A percentile compares a stretch with the other conserved stretches of the same genome.
These are phyloP conservation scores for Alopecurus myosuroides DNA, from an alignment of 176 grass and related monocot species.

Conservation along the genomic window DNA sequence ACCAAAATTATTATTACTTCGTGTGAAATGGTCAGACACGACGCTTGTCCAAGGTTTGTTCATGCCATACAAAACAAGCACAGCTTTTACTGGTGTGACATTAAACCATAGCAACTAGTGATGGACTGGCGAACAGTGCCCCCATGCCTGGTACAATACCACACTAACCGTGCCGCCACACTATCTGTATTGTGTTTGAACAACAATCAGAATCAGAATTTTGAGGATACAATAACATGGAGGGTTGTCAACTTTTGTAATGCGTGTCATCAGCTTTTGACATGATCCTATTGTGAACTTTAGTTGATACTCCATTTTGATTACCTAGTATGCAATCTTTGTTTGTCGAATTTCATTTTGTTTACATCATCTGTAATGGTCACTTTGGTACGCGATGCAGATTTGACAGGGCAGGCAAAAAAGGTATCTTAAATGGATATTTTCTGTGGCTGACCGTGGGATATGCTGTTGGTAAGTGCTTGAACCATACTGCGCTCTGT, in stretches of 20 bases:
- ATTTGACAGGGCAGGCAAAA: conserved; percentile 82
- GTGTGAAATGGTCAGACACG: background rate
- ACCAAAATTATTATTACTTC: background rate
- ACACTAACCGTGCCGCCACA: background rate
- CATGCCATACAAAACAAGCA: background rate
- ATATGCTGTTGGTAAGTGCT: conserved; percentile 75
- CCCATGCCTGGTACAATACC: background rate
- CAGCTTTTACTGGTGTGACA: background rate
- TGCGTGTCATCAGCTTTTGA: too few species aligned
- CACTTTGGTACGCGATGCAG: conserved; percentile 26
- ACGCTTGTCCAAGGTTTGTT: background rate
- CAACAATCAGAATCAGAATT: too few species aligned
- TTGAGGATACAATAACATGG: too few species aligned
- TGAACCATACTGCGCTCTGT: background rate
- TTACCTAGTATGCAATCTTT: background rate
- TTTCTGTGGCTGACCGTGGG: conserved; percentile 87
- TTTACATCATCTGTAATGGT: background rate
- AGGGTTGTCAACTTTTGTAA: too few species aligned
- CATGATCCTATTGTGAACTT: background rate
- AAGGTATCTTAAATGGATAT: conserved; percentile 73
- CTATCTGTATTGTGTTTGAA: background rate
- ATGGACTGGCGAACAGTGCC: background rate
- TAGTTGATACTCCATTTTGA: background rate
- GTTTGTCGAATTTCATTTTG: background rate
- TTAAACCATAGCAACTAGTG: background rate